These are phyloP conservation scores for Rhazya stricta DNA, from an alignment of 257 asterid genomes.

Conservation along the genomic window DNA sequence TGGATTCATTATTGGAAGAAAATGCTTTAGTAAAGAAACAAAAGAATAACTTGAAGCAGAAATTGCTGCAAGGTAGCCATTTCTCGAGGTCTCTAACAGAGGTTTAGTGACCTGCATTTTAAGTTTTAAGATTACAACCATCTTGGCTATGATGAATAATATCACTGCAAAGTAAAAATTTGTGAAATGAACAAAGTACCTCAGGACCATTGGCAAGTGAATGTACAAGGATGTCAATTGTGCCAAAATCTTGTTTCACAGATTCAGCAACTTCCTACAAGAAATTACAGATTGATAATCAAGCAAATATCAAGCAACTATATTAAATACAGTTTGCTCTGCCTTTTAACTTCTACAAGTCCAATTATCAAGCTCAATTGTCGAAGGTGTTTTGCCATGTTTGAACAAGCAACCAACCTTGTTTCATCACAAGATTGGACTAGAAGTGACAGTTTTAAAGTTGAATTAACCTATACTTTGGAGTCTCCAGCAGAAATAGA, in stretches of 20 bases:
- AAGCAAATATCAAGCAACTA: neutral
- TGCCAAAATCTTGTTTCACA: slow-evolving; percentile 88
- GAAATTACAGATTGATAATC: slow-evolving; percentile 6
- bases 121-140: slow-evolving; percentile 8
- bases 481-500: neutral
- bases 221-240: slow-evolving; percentile 95
- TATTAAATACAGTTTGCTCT: neutral
- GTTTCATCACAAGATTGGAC: slow-evolving; percentile 1
- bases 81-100: slow-evolving; percentile 77
- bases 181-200: slow-evolving; percentile 32
- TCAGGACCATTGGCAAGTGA: slow-evolving; percentile 99
- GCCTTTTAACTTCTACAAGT: neutral
- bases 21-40: slow-evolving; percentile 73
- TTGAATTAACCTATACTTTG: neutral
- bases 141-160: slow-evolving; percentile 5
- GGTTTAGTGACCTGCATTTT: slow-evolving; percentile 67
- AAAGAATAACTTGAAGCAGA: slow-evolving; percentile 96
- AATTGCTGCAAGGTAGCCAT: slow-evolving; percentile 86
- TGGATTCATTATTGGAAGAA: slow-evolving; percentile 82
- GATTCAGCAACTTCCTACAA: slow-evolving; percentile 90
- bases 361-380: neutral
- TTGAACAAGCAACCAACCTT: neutral
- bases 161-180: neutral
- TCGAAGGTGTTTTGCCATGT: neutral
- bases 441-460: neutral